These are phyloP conservation scores for Pseudogymnoascus sp. DNA, from an alignment of 2,329 filamentous ascomycete genomes.

Conservation along the genomic window DNA sequence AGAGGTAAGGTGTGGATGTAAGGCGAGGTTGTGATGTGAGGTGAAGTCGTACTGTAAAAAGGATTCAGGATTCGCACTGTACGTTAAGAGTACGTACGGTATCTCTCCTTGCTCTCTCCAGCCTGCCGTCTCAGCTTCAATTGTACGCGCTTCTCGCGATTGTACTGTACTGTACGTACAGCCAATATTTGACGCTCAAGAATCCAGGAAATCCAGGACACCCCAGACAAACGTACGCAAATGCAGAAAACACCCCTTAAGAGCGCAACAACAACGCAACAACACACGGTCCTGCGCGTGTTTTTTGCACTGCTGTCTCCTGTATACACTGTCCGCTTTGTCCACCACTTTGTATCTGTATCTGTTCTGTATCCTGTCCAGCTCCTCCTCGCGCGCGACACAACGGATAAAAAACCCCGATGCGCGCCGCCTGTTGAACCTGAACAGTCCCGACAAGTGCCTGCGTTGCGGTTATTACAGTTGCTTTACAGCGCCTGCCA, in stretches of 20 bases:
- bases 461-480: background rate
- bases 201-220: background rate
- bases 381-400: background rate
- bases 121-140: background rate
- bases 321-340: background rate
- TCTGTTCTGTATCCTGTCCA: background rate
- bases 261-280: background rate
- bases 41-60: background rate
- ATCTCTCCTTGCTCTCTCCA: background rate
- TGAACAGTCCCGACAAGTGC: background rate
- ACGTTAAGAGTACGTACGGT: slow-evolving; percentile 1
- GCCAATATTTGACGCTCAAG: background rate
- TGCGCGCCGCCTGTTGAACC: background rate
- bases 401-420: background rate
- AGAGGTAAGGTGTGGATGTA: background rate
- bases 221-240: background rate
- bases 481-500: background rate
- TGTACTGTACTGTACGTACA: background rate
- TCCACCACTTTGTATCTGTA: background rate
- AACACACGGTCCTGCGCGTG: background rate
- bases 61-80: background rate
- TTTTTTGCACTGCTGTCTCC: background rate
- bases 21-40: background rate
- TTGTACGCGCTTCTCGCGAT: background rate
- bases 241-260: background rate